Evolutionary conservation across 768 basidiomycete species (phyloP), one percentile per base, ranked within the genome.

Genomic region (Phylloporus sp.): DNA sequence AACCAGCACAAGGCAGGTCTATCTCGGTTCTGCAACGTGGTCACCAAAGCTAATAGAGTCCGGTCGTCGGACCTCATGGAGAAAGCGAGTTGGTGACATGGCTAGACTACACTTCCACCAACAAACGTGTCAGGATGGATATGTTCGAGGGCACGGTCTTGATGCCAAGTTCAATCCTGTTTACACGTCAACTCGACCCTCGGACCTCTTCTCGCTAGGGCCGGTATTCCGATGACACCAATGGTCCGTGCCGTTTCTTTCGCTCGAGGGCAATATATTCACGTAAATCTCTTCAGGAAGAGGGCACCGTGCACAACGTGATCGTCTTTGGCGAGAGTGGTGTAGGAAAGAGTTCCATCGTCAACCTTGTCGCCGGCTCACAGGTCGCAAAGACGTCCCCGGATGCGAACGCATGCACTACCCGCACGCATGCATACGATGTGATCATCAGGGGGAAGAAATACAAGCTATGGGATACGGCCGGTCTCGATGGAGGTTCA

Each of bases 241-340:
- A 51, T 48, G 52, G 61, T 61, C 33, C 33, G 61, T 57, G 22
- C 20, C 21, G 6, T 39, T 52, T 35, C 24, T 20, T 21, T 47
- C 33, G 17, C n/a, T 38, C 28, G 34, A 33, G 23, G 33, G 23
- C 24, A 6, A 15, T 21, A 9, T 13, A 33, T 49, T 47, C 33
- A 52, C 42, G 17, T 47, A 36, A n/a, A 44, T 27, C 11, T 31
- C 27, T 21, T 24, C 27, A 55, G 52, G 41, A 18, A 22, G 46
- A 40, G 21, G 28, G 20, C 15, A 44, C 50, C 4, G 49, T 29
- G 23, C 41, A 44, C 37, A 75, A 75, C 48, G 57, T 73, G 40
- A 43, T 75, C 37, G 31, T 74, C n/a, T 76, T 75, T 48, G 74
- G 73, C n/a, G 71, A 75, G 52, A 57, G 63, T 9, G 73, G 73